Evolutionary conservation across 139 green algal genomes (phyloP).

Genomic region (Coccomyxa sp.): DNA sequence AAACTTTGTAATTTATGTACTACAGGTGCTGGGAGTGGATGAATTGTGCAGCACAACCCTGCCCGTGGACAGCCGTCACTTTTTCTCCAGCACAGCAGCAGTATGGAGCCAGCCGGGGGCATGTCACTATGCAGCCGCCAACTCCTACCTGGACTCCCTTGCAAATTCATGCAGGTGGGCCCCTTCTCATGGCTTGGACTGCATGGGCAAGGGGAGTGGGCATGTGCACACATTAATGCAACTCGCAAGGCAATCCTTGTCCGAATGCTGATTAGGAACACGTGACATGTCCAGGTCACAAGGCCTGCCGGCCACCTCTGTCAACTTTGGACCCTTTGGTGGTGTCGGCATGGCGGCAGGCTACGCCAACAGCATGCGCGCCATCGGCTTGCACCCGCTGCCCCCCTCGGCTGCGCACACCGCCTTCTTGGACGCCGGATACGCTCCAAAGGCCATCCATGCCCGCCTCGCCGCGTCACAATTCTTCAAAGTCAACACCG

Average conservation of each 20-base stretch:
- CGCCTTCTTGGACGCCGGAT: neutral
- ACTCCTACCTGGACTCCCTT: constrained; percentile 20
- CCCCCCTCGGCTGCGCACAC: neutral
- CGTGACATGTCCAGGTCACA: constrained; percentile 11
- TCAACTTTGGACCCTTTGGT: constrained; percentile 12
- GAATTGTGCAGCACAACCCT: neutral
- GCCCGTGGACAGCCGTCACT: neutral
- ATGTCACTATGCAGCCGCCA: constrained; percentile 32
- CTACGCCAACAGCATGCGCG: constrained; percentile 1
- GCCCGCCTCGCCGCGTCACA: neutral
- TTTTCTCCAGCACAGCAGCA: constrained; percentile 32
- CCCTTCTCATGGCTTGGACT: neutral
- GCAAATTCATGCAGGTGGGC: neutral
- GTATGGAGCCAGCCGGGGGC: constrained; percentile 35
- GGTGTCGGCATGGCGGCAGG: constrained; percentile 16
- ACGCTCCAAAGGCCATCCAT: neutral
- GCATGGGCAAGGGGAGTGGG: neutral
- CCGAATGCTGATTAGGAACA: neutral
- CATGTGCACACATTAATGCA: constrained; percentile 10
- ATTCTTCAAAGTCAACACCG: constrained; percentile 9
- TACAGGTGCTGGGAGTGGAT: no score
- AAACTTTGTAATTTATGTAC: neutral
- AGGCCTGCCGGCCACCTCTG: neutral
- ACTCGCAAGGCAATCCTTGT: neutral
- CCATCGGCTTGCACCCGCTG: constrained; percentile 2